A percentile compares a stretch with the other conserved stretches of the same genome.
These are phyloP conservation scores for Caloboletus firmus DNA, from an alignment of 1,284 basidiomycete genomes.

Conservation along the genomic window DNA sequence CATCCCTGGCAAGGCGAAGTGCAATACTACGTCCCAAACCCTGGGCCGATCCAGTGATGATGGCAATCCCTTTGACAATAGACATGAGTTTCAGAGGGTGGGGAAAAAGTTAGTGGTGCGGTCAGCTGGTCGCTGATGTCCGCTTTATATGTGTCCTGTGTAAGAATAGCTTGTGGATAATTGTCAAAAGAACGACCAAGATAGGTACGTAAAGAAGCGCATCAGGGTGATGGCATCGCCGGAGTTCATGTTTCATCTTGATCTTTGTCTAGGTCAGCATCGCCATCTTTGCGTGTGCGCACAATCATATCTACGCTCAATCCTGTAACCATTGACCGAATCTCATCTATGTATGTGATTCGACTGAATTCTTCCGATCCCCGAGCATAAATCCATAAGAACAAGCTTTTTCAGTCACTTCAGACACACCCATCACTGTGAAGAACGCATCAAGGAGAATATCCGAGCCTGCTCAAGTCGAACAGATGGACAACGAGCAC, in stretches of 20 bases:
- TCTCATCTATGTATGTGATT: too few relatives aligned
- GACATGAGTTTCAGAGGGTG: not conserved
- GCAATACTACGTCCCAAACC: slow-evolving; percentile 5
- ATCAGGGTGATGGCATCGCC: not conserved
- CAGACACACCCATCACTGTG: not conserved
- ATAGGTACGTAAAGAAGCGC: too few relatives aligned
- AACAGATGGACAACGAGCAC: not conserved
- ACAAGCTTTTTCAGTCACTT: not conserved
- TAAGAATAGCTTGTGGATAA: not conserved
- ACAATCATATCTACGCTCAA: not conserved
- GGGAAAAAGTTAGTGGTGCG: not conserved
- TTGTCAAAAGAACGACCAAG: not conserved
- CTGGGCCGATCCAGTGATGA: slow-evolving; percentile 10
- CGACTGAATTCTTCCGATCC: too few relatives aligned
- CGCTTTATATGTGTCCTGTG: not conserved
- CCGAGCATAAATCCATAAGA: not conserved
- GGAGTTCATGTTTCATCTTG: not conserved
- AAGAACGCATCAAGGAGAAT: not conserved
- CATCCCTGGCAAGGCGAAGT: slow-evolving; percentile 10
- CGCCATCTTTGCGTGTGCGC: too few relatives aligned
- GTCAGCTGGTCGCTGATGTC: not conserved
- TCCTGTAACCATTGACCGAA: not conserved
- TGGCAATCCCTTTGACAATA: not conserved
- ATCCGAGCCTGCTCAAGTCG: not conserved
- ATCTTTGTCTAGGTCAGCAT: not conserved